A percentile compares a stretch with the other conserved stretches of the same genome.
Conservation (phyloP, 2,329 filamentous ascomycete species). For the Cercospora sp. region DNA sequence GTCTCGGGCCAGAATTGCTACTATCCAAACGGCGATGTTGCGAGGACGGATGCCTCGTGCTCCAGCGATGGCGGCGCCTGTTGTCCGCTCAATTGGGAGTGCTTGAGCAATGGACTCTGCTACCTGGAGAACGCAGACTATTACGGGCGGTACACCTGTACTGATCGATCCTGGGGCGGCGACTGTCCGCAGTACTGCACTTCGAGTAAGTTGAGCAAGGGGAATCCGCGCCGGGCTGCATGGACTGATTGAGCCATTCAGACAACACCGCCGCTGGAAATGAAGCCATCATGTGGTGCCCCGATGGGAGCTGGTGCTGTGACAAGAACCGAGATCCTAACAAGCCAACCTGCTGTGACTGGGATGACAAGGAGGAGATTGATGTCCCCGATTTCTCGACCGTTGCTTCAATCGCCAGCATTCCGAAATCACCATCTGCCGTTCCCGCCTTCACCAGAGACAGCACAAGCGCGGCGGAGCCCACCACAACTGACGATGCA, state of each 20-base stretch:
- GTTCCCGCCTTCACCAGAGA: not conserved
- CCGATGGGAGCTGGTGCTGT: slow-evolving; percentile 37
- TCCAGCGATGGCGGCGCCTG: slow-evolving; percentile 33
- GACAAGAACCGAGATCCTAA: slow-evolving; percentile 28
- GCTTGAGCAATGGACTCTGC: slow-evolving; percentile 39
- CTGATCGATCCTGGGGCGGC: slow-evolving; percentile 36
- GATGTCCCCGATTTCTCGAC: slow-evolving; percentile 18
- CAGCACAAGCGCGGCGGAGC: not conserved
- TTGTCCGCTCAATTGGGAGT: slow-evolving; percentile 40
- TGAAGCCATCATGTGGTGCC: slow-evolving; percentile 36
- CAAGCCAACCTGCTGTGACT: slow-evolving; percentile 26
- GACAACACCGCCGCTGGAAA: slow-evolving; percentile 32
- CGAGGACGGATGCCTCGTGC: slow-evolving; percentile 32
- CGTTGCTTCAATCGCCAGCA: slow-evolving; percentile 26
- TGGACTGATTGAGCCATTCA: slow-evolving; percentile 9
- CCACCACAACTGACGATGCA: not conserved
- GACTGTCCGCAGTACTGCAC: slow-evolving; percentile 37
- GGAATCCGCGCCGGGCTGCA: not conserved
- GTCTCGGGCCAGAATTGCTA: slow-evolving; percentile 37
- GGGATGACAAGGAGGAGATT: slow-evolving; percentile 23
- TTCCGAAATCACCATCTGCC: slow-evolving; percentile 15
- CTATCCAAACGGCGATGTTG: slow-evolving; percentile 39
- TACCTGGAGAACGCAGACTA: slow-evolving; percentile 30
- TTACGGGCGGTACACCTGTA: slow-evolving; percentile 40
- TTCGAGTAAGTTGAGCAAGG: slow-evolving; percentile 23